These are phyloP conservation scores for Bacidia rubella DNA, from an alignment of 495 filamentous ascomycete species.

Conservation along the genomic window DNA sequence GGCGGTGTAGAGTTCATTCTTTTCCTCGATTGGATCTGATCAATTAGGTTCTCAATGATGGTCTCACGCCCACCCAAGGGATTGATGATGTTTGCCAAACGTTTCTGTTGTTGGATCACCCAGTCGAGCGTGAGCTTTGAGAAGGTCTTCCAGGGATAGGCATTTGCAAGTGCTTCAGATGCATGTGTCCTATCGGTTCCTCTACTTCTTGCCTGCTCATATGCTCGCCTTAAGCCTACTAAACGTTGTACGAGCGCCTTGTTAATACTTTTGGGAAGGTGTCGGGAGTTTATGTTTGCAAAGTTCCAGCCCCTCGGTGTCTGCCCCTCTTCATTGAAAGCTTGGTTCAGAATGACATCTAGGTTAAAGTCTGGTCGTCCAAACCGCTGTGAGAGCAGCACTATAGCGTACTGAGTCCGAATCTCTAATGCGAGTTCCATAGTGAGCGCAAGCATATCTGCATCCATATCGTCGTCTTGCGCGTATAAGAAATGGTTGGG, in stretches of 20 bases:
- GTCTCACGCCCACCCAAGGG: slow-evolving; percentile 18
- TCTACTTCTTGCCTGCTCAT: background rate
- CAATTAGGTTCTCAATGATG: slow-evolving; percentile 14
- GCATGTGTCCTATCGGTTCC: background rate
- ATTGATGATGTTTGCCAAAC: slow-evolving; percentile 15
- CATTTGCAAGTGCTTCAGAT: slow-evolving; percentile 15
- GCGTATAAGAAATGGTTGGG: slow-evolving; percentile 19
- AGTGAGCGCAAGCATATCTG: slow-evolving; percentile 13
- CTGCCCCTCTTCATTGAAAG: slow-evolving; percentile 18
- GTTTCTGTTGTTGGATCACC: slow-evolving; percentile 17
- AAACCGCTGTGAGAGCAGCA: slow-evolving; percentile 11
- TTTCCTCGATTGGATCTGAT: slow-evolving; percentile 7
- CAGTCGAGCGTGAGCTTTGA: slow-evolving; percentile 14
- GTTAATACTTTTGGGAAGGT: slow-evolving; percentile 1
- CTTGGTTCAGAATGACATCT: slow-evolving; percentile 18
- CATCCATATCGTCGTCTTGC: slow-evolving; percentile 20
- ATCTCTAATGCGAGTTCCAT: slow-evolving; percentile 28
- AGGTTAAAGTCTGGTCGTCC: slow-evolving; percentile 20
- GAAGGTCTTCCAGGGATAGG: slow-evolving; percentile 24
- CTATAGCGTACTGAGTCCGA: slow-evolving; percentile 28
- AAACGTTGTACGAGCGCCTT: slow-evolving; percentile 14
- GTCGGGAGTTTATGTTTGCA: slow-evolving; percentile 6
- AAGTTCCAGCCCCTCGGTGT: slow-evolving; percentile 16
- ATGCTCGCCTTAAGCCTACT: background rate
- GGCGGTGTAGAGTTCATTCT: background rate